Evolutionary conservation across 1,139 yeast genomes (phyloP).

Genomic region (Zygosaccharomyces pseudobailii): DNA sequence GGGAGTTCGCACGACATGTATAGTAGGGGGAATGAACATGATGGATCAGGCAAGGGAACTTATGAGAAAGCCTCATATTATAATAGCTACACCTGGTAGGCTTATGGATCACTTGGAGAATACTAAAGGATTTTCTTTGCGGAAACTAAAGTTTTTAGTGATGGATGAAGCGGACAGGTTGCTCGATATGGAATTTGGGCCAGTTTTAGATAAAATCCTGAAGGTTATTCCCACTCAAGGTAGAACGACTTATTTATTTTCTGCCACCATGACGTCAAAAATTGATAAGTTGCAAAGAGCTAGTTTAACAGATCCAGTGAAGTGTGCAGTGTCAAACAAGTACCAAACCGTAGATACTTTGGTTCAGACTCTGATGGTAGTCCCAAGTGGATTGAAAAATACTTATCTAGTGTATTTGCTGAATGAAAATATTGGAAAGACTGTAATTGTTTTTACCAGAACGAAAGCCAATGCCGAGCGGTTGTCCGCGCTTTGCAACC

Average conservation of each 20-base stretch:
- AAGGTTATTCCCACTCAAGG: constrained; percentile 66
- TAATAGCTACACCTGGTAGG: constrained; percentile 97
- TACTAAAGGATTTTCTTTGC: constrained; percentile 84
- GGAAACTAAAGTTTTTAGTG: constrained; percentile 75
- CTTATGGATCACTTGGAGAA: constrained; percentile 92
- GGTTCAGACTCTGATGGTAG: constrained; percentile 83
- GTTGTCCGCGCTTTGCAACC: constrained; percentile 73
- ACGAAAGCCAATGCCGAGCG: constrained; percentile 96
- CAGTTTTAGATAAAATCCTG: constrained; percentile 81
- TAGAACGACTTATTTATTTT: constrained; percentile 84
- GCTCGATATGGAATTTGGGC: constrained; percentile 95
- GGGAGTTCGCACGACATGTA: constrained; percentile 83
- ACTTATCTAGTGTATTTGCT: constrained; percentile 77
- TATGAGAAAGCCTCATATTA: constrained; percentile 87
- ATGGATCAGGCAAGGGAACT: constrained; percentile 95
- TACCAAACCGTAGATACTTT: constrained; percentile 92
- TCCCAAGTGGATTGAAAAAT: constrained; percentile 89
- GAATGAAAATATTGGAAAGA: constrained; percentile 81
- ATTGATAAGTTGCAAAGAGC: constrained; percentile 95
- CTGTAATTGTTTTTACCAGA: constrained; percentile 84
- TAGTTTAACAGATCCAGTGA: constrained; percentile 80
- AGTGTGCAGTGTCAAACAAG: constrained; percentile 83
- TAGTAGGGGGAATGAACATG: constrained; percentile 98
- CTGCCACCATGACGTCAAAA: constrained; percentile 95
- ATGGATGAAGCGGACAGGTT: constrained; percentile 98